Evolutionary conservation across 805 yeast species (phyloP).

Genomic region (Starmerella stellata): DNA sequence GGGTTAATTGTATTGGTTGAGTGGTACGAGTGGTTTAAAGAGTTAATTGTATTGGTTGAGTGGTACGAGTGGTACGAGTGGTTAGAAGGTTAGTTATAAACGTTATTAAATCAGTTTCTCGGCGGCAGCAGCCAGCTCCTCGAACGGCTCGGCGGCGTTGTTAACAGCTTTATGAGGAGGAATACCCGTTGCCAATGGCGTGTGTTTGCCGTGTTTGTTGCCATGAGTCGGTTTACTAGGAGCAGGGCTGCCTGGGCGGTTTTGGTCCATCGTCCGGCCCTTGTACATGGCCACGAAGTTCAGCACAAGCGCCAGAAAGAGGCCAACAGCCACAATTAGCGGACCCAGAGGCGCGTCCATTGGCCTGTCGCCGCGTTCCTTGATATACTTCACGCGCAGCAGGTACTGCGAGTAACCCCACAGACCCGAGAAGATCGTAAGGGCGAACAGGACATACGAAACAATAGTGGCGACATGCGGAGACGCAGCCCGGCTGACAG

Average conservation of each 20-base stretch:
- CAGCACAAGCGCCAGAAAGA: constrained; percentile 44
- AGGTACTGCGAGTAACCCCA: constrained; percentile 80
- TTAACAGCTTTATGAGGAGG: no score
- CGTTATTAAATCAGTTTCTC: not conserved
- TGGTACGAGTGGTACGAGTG: no score
- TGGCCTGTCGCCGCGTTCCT: constrained; percentile 68
- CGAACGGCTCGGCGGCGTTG: no score
- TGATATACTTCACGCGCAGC: constrained; percentile 52
- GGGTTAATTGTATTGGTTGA: no score
- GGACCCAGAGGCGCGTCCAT: constrained; percentile 87
- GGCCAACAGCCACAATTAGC: constrained; percentile 50
- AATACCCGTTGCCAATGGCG: no score
- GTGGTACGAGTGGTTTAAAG: no score
- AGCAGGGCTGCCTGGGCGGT: not conserved
- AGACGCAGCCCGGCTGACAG: constrained; percentile 50
- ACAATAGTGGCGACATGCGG: constrained; percentile 38
- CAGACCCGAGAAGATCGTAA: constrained; percentile 64
- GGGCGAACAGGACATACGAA: constrained; percentile 62
- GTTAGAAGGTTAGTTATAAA: no score
- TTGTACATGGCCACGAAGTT: constrained; percentile 54
- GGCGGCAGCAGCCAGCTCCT: not conserved
- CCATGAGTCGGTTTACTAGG: not conserved
- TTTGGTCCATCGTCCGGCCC: not conserved
- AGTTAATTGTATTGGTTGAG: no score
- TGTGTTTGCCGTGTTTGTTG: not conserved